Percentiles rank a stretch among this genome's conserved stretches.
Evolutionary conservation across 1,139 yeast genomes (phyloP).

Genomic region (Trichomonascaceae sp.): DNA sequence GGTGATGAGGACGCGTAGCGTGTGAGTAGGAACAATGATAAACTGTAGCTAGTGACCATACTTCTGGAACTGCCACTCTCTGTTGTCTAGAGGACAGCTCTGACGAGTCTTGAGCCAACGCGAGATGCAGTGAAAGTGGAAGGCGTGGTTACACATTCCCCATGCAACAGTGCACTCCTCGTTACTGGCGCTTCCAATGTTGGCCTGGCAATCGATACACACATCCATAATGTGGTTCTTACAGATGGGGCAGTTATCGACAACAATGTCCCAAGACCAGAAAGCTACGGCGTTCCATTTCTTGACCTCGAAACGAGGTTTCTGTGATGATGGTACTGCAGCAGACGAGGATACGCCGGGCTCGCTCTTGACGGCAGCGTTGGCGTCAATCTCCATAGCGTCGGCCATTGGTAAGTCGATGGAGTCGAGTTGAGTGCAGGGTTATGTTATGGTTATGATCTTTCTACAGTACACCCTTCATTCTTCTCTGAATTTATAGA

Average conservation of each 20-base stretch:
- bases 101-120: constrained; percentile 94
- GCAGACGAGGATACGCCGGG: neutral
- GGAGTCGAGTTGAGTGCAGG: too few species aligned
- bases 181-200: constrained; percentile 43
- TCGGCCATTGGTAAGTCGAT: constrained; percentile 17
- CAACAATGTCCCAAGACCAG: constrained; percentile 97
- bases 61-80: constrained; percentile 80
- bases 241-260: constrained; percentile 96
- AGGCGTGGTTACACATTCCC: constrained; percentile 93
- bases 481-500: too few species aligned
- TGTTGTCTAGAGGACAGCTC: constrained; percentile 93
- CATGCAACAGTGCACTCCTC: constrained; percentile 92
- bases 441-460: too few species aligned
- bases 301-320: constrained; percentile 55
- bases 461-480: too few species aligned
- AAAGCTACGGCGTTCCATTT: constrained; percentile 99
- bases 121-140: constrained; percentile 89
- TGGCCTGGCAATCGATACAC: constrained; percentile 91
- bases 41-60: constrained; percentile 45
- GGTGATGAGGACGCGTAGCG: too few species aligned
- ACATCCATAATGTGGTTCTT: constrained; percentile 98
- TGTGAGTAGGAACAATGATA: too few species aligned
- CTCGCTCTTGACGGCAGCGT: constrained; percentile 12
- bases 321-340: constrained; percentile 9
- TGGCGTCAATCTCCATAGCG: constrained; percentile 23